Base-by-base conservation (phyloP, 225 moss, liverwort and hornwort genomes). In the Climacium dendroides region DNA sequence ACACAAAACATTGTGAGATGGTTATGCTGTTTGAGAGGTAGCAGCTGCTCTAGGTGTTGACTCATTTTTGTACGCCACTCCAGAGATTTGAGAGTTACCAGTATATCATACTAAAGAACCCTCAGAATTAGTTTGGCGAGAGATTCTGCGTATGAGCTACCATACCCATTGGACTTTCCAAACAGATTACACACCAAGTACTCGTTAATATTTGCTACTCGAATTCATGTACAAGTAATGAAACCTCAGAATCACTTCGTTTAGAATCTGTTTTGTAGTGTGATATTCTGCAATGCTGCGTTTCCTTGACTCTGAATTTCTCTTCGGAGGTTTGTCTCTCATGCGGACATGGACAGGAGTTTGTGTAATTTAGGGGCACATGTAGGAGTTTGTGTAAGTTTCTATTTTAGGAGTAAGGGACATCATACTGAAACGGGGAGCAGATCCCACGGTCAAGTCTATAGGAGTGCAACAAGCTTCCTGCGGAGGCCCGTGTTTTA, bases 1-100 rank as follows among this genome's bases (percentile, higher is more conserved):
- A 99, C 37, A 99, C 99, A 17, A 92, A 91, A 52, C 99, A 99
- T 80, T 99, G 99, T 91, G 99, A 99, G 91, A 96, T 97, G 97
- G 97, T 99, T 10, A 96, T 99, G 96, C 92, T 99, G 45, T 94
- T 99, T 39, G 96, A 99, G 88, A 95, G 99, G 90, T 99, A 92
- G 89, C 84, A 72, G 52, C 35, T 78, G 79, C 70, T 71, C 61
- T 14, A 32, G 65, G n/a, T 70, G 26, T 84, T 19, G 18, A 29
- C 67, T 86, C 80, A 70, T 74, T 80, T 70, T 60, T 90, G 69
- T 74, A 66, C 41, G 39, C 41, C 39, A 58, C 57, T 39, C 11
- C 7, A 79, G 79, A 79, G 53, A 35, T n/a, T 81, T 74, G 50
- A 83, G 79, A 67, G 52, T 52, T 45, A 50, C 9, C 9, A 8